Base-by-base conservation (phyloP, 495 filamentous ascomycete genomes). In the Elasticomyces elasticus region DNA sequence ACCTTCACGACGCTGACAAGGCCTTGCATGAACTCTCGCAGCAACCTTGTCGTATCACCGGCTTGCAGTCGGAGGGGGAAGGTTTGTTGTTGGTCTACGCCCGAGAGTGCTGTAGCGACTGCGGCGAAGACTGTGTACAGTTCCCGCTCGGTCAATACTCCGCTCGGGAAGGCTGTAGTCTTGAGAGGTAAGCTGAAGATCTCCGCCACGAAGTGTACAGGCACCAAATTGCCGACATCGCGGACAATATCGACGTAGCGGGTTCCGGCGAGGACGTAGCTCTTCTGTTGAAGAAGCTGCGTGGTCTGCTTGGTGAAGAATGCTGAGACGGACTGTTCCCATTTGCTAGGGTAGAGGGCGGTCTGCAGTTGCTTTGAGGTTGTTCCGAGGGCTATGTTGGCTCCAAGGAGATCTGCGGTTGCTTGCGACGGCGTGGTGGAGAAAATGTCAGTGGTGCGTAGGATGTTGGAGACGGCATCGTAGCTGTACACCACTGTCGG, bases 161-260 rank as follows among this genome's bases (percentile, higher is more conserved):
- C 81, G 47, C 63, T 61, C 0, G 77, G 79, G 44, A 80, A 79
- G n/a, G 75, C 72, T 7, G 80, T 74, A 4, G 76, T 80, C 54
- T 80, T 82, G 30, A 86, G 54, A 1, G 84, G 80, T 7, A 87
- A 66, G 41, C 75, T 79, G 66, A 82, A 85, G 26, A 87, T 61
- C 41, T 76, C 77, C 7, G 81, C 71, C 55, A 74, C 74, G 63
- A 84, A 79, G 51, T 82, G 77, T 43, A 78, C 72, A 43, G 79
- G 74, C 1, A 74, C 76, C 9, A 84, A 61, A 53, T 84, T 84
- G 51, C 77, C 77, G 41, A 86, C 64, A 62, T 84, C 78, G 38
- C 75, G 75, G 31, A 81, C 75, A 50, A 88, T 79, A 48, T 81
- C 80, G 45, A 80, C 73, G 54, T 86, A 81, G 41, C 76, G 76